These are phyloP conservation scores for Podospora appendiculata DNA, from an alignment of 495 filamentous ascomycete genomes.

Conservation along the genomic window DNA sequence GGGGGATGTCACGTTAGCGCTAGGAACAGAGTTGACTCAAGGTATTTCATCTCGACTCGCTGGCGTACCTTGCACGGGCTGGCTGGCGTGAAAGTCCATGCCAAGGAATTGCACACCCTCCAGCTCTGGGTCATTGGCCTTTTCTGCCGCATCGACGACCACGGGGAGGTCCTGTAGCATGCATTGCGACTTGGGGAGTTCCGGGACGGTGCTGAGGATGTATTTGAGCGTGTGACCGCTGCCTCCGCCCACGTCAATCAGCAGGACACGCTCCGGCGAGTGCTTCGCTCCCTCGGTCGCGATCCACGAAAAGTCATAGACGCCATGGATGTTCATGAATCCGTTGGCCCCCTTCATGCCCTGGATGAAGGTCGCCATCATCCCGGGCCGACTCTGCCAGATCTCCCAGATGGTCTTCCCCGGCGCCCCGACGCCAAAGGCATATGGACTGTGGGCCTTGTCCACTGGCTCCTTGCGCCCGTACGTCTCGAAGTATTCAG, in stretches of 20 bases:
- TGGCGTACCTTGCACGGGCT: constrained; percentile 19
- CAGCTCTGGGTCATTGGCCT: constrained; percentile 12
- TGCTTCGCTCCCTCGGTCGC: neutral
- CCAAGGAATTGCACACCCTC: constrained; percentile 14
- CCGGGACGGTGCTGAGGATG: constrained; percentile 14
- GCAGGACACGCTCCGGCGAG: constrained; percentile 6
- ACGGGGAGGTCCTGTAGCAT: constrained; percentile 25
- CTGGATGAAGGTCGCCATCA: constrained; percentile 11
- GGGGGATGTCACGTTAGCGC: neutral
- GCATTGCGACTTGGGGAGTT: constrained; percentile 16
- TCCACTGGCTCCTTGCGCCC: constrained; percentile 13
- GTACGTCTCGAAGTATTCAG: constrained; percentile 20
- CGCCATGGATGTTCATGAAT: constrained; percentile 13
- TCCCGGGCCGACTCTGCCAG: constrained; percentile 4
- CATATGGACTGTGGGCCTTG: constrained; percentile 10
- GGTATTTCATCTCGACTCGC: too few relatives aligned
- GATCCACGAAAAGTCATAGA: constrained; percentile 23
- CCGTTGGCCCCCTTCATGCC: constrained; percentile 10
- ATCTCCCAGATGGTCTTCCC: constrained; percentile 19
- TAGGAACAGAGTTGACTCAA: neutral
- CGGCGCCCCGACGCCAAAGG: constrained; percentile 9
- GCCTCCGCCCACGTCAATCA: constrained; percentile 31
- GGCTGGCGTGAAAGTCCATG: constrained; percentile 21
- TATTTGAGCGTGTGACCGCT: constrained; percentile 26
- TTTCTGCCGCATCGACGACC: constrained; percentile 14